Evolutionary conservation across 2,329 filamentous ascomycete genomes (phyloP), one percentile per base, ranked within the genome.

Genomic region (Beauveria sp.): DNA sequence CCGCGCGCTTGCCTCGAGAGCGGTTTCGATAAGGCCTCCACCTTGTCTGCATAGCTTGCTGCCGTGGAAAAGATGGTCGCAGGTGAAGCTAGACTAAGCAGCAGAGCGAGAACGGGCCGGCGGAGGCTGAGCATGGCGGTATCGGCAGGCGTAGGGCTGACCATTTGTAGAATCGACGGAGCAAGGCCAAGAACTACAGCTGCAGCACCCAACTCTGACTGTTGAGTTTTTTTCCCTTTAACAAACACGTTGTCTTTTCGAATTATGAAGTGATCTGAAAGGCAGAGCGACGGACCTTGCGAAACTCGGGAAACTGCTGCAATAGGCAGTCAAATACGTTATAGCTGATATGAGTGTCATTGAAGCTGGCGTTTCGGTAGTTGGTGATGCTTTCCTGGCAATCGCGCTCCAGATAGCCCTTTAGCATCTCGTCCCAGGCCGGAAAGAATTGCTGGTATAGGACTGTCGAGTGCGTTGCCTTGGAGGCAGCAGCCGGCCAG

Each of bases 251-350:
- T 6, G 2, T 5, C n/a, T 46, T 49, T 49, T n/a, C n/a, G 1
- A 1, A 26, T 12, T 30, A 10, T 38, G 14, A 26, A 14, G 30
- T 34, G 12, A 34, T 5, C 12, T 5, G 0, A 12, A 4, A 34
- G 12, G 12, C 5, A 34, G 30, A 2, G 30, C 30, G 30, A 18
- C 52, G 20, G 16, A 56, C 56, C 46, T 58, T 58, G 46, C 46
- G 56, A 30, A 30, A 51, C 46, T 58, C 56, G 30, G 56, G 46
- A 22, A 58, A 58, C 56, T 58, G 56, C 56, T 51, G 22, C 12
- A 51, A 16, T 18, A 58, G 28, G 46, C 56, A 58, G 56, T 26
- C 22, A 18, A 58, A 34, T 20, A 58, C 56, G 1, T 2, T 18
- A 30, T 58, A 51, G 56, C 56, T 51, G 24, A 58, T 18, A 18